phyloP scores from a whole-genome alignment of 164 flowering plant genomes.

The Warburgia ugandensis region DNA sequence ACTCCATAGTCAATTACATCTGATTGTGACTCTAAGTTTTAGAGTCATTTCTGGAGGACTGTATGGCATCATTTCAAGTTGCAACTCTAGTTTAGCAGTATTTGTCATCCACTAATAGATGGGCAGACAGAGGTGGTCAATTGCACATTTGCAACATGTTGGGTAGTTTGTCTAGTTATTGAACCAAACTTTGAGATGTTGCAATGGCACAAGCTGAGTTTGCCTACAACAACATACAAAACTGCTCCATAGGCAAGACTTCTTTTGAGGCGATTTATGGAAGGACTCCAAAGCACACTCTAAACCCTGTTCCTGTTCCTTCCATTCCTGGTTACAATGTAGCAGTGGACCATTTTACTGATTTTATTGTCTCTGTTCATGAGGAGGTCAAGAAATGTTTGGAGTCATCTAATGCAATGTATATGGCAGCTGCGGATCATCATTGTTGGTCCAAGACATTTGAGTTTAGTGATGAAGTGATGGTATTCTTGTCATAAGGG shows the following conservation, averaged over 20 bases:
- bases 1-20: neutral
- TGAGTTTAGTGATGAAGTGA: neutral
- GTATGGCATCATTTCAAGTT: neutral
- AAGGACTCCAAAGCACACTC: too few species aligned
- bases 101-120: neutral
- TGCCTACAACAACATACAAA: neutral
- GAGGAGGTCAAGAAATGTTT: neutral
- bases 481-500: neutral
- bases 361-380: neutral
- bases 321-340: neutral
- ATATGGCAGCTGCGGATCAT: neutral
- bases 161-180: too few species aligned
- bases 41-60: neutral
- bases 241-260: neutral
- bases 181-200: neutral
- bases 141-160: neutral
- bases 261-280: neutral
- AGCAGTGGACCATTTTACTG: neutral
- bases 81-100: neutral
- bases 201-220: neutral
- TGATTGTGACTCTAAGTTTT: neutral
- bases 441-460: neutral
- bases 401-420: neutral
- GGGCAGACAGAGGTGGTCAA: neutral
- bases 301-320: too few species aligned